Conservation (phyloP, 768 basidiomycete species). For the Terana coerulea region DNA sequence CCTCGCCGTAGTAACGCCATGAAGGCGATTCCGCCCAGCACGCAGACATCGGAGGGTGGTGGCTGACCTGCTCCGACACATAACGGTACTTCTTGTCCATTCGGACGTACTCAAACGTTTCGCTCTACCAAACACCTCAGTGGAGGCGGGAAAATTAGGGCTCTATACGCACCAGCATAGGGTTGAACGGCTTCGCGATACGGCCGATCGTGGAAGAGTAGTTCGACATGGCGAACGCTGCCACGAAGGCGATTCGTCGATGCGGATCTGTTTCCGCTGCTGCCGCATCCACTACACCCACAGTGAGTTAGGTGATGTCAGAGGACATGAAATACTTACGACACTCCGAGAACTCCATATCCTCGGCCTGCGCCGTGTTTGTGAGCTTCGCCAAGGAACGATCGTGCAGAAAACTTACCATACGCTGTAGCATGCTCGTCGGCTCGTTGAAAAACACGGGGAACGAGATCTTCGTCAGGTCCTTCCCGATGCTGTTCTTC, state of each 20-base stretch:
- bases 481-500: conserved; percentile 95
- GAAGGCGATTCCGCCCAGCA: conserved; percentile 89
- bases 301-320: background rate
- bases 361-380: conserved; percentile 58
- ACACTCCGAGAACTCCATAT: conserved; percentile 96
- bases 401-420: conserved; percentile 48
- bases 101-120: conserved; percentile 93
- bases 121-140: conserved; percentile 45
- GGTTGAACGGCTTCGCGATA: conserved; percentile 97
- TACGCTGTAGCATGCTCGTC: conserved; percentile 94
- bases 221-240: conserved; percentile 97
- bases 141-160: background rate
- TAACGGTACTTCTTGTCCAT: conserved; percentile 89
- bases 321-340: conserved; percentile 40
- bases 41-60: conserved; percentile 95
- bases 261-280: conserved; percentile 71
- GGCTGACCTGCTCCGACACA: conserved; percentile 94
- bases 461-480: conserved; percentile 92
- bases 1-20: conserved; percentile 92
- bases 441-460: conserved; percentile 93
- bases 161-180: conserved; percentile 70
- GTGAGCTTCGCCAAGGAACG: background rate
- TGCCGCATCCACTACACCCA: conserved; percentile 73
- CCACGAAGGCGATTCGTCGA: conserved; percentile 85
- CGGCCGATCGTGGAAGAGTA: conserved; percentile 95